A percentile compares a stretch with the other conserved stretches of the same genome.
phyloP scores from a whole-genome alignment of 495 filamentous ascomycete genomes.

The Lasiosphaeria hispida region DNA sequence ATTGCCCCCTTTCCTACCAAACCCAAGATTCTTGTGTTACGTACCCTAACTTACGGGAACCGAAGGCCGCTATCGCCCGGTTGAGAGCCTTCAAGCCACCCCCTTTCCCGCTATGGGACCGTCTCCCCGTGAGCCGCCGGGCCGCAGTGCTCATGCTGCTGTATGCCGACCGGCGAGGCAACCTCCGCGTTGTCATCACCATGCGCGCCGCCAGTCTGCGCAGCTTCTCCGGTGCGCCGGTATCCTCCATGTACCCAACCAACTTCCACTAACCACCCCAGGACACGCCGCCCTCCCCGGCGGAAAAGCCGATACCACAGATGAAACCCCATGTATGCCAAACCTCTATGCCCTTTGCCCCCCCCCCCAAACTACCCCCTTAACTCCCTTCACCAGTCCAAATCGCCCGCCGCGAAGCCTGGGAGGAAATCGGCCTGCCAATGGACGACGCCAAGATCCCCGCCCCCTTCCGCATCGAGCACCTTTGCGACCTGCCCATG shows the following conservation, averaged over 20 bases:
- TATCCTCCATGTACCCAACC: background rate
- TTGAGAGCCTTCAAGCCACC: conserved; percentile 67
- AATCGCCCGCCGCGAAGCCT: conserved; percentile 83
- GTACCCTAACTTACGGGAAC: conserved; percentile 1
- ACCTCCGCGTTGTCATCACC: conserved; percentile 79
- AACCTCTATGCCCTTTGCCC: background rate
- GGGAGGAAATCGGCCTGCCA: conserved; percentile 87
- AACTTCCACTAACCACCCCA: background rate
- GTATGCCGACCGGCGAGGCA: conserved; percentile 74
- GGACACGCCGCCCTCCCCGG: conserved; percentile 89
- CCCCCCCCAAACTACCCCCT: background rate
- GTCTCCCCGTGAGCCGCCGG: conserved; percentile 65
- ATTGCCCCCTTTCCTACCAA: background rate
- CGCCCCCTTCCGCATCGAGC: conserved; percentile 72
- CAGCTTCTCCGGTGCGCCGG: conserved; percentile 49
- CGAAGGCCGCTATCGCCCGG: conserved; percentile 71
- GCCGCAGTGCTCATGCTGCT: conserved; percentile 84
- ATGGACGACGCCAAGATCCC: conserved; percentile 61
- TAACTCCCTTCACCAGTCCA: conserved; percentile 47
- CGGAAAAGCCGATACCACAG: conserved; percentile 55
- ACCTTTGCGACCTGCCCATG: conserved; percentile 77
- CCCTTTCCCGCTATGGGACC: conserved; percentile 53
- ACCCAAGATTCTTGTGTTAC: background rate
- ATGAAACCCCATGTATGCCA: conserved; percentile 48
- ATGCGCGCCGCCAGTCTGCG: conserved; percentile 75